Conservation (phyloP, 805 yeast genomes). For the Ogataea zsoltii region DNA sequence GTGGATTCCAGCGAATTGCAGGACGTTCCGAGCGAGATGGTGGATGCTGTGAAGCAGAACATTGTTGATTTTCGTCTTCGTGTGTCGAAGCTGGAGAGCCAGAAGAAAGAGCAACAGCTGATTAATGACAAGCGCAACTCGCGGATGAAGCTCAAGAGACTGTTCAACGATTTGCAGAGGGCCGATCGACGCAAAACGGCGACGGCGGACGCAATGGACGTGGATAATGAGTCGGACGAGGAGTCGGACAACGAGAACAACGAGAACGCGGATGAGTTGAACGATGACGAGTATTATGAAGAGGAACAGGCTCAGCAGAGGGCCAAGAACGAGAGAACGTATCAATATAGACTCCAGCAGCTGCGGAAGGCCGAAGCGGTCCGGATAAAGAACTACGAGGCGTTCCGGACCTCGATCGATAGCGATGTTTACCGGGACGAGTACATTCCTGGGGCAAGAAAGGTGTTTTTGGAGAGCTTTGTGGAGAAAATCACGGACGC, state of each 20-base stretch:
- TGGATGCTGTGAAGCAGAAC: conserved; percentile 52
- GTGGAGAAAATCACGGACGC: conserved; percentile 25
- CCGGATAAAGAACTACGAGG: conserved; percentile 36
- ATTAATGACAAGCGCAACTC: conserved; percentile 51
- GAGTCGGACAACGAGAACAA: conserved; percentile 28
- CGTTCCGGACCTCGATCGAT: conserved; percentile 34
- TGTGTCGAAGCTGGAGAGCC: conserved; percentile 52
- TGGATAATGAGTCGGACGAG: conserved; percentile 35
- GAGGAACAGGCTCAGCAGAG: conserved; percentile 23
- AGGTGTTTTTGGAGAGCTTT: conserved; percentile 31
- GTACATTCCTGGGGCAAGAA: conserved; percentile 23
- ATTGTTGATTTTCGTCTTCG: conserved; percentile 57
- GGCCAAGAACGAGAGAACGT: conserved; percentile 19
- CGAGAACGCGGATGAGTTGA: conserved; percentile 23
- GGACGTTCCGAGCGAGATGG: conserved; percentile 56
- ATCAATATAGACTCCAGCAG: conserved; percentile 15
- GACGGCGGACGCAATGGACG: conserved; percentile 23
- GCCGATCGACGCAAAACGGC: conserved; percentile 20
- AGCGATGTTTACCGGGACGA: conserved; percentile 24
- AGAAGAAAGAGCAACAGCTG: conserved; percentile 49
- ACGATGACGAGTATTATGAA: conserved; percentile 26
- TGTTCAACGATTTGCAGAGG: conserved; percentile 34
- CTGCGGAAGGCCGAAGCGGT: conserved; percentile 26
- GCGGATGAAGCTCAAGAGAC: conserved; percentile 45
- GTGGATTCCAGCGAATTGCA: conserved; percentile 58